Evolutionary conservation across 176 grass and related monocot species (phyloP), one percentile per base, ranked within the genome.

Genomic region (Poa annua): DNA sequence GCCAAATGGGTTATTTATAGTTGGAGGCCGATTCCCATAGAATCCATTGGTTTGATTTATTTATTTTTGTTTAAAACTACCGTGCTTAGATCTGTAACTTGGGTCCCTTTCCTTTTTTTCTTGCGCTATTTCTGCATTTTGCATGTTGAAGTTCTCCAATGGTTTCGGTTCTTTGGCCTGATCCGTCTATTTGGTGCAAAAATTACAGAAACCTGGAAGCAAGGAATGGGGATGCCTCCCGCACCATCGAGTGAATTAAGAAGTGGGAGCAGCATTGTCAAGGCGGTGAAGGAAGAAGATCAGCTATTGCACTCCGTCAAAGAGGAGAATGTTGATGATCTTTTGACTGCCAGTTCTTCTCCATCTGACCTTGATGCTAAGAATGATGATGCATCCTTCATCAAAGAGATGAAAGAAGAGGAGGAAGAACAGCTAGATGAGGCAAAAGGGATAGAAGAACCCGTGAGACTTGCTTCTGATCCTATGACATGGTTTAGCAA

Each of bases 311-410:
- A 77, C 42, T 32, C 79, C 3, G 52, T 36, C 25, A 85, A 70
- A 26, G 84, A 92, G 59, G 65, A 85, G 51, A 60, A 25, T 21
- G 65, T 41, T 77, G 63, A 61, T 41, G 76, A 34, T 71, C 22
- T 52, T 21, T 34, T 42, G 51, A 33, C 77, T 77, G 62, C 72
- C 53, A 71, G 33, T 45, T 74, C 80, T 42, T 81, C 80, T 80
- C 10, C 89, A 45, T 91, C 85, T 35, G 89, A 91, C 5, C 71
- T 98, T 65, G 88, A 90, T 83, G 92, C 89, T 3, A 93, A 98
- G 76, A 91, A 90, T 83, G 92, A 91, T 0, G 90, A 95, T 80
- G 42, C 80, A 17, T 85, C 88, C 11, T 80, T 97, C 41, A 92
- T 94, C 5, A 86, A 92, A 3, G 71, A 93, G 71, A 51, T 53